These are phyloP conservation scores for Zygosaccharomyces gambellarensis DNA, from an alignment of 805 yeast genomes.

Conservation along the genomic window DNA sequence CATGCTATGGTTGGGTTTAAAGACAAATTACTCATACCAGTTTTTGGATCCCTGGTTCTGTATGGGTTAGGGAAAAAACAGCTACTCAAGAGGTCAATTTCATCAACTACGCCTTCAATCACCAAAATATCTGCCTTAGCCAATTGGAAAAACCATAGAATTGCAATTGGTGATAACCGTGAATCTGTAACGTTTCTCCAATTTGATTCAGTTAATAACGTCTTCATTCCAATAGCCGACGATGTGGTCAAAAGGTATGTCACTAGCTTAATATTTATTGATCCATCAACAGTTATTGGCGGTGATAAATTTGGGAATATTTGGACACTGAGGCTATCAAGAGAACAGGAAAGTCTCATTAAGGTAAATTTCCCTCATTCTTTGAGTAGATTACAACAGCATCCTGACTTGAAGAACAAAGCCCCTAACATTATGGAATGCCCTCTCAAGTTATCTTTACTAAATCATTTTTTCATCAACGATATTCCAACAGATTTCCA, in stretches of 20 bases:
- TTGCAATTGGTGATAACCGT: constrained; percentile 68
- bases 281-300: constrained; percentile 68
- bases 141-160: constrained; percentile 49
- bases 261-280: constrained; percentile 56
- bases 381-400: constrained; percentile 8
- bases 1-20: constrained; percentile 50
- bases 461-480: constrained; percentile 57
- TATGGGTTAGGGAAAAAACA: constrained; percentile 79
- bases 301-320: constrained; percentile 88
- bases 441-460: constrained; percentile 45
- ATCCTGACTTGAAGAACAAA: constrained; percentile 5
- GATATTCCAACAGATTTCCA: constrained; percentile 67
- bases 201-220: constrained; percentile 44
- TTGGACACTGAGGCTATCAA: constrained; percentile 59
- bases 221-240: constrained; percentile 60
- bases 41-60: constrained; percentile 48
- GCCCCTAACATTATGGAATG: constrained; percentile 29
- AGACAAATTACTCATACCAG: constrained; percentile 57
- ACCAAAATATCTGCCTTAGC: constrained; percentile 49
- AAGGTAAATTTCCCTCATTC: constrained; percentile 6
- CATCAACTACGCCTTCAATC: constrained; percentile 41
- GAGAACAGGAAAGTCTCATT: constrained; percentile 38
- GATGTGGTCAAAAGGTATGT: constrained; percentile 66
- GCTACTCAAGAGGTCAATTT: constrained; percentile 57
- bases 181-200: constrained; percentile 57